Percentiles rank a stretch among this genome's conserved stretches.
Evolutionary conservation across 176 grass and related monocot species (phyloP).

Genomic region (Cymbopogon citratus): DNA sequence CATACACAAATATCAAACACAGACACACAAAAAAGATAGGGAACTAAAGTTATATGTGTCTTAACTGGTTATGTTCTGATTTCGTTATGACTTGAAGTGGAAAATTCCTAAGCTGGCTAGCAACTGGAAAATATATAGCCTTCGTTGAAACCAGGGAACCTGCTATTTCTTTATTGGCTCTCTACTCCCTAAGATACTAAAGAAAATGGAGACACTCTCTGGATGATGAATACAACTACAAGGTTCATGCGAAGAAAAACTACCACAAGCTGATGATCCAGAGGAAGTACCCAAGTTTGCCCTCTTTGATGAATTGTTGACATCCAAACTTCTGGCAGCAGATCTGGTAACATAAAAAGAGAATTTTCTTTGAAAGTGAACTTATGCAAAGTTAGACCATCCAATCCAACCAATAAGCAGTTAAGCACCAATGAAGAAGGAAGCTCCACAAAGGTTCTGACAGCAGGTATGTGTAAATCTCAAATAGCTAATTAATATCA

Average conservation of each 20-base stretch:
- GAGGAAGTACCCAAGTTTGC: slow-evolving; percentile 47
- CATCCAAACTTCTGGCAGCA: slow-evolving; percentile 52
- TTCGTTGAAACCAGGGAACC: not conserved
- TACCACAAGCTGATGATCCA: slow-evolving; percentile 44
- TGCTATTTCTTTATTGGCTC: not conserved
- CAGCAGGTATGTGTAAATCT: not conserved
- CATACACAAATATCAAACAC: not conserved
- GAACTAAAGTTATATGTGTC: not conserved
- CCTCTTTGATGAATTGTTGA: slow-evolving; percentile 54
- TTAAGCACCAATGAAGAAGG: not conserved
- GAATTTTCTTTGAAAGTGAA: slow-evolving; percentile 11
- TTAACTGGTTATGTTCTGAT: not conserved
- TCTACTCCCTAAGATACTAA: not conserved
- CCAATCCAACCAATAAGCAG: slow-evolving; percentile 1
- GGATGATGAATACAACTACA: not conserved
- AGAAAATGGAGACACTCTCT: not conserved
- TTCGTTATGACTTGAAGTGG: not conserved
- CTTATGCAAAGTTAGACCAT: slow-evolving; percentile 14
- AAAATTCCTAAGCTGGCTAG: not conserved
- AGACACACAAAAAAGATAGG: not conserved
- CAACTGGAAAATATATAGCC: not conserved
- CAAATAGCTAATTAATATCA: not conserved
- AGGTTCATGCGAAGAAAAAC: not conserved
- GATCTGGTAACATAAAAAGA: slow-evolving; percentile 33
- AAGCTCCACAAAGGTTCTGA: not conserved